Base-by-base conservation (phyloP, 176 grass and related monocot genomes). In the Pharus latifolius region DNA sequence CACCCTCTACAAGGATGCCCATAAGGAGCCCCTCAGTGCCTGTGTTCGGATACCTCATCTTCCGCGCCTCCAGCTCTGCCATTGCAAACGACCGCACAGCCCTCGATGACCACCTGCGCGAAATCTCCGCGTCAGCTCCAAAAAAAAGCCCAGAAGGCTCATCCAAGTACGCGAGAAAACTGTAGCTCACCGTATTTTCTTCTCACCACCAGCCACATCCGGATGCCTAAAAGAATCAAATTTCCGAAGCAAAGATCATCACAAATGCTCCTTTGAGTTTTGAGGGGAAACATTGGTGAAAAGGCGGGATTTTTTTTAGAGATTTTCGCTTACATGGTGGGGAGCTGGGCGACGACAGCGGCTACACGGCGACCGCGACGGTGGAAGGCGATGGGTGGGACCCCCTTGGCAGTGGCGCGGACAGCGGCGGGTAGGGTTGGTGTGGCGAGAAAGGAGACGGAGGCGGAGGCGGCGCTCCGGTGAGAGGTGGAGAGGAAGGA, bases 1-100 rank as follows among this genome's bases (percentile, higher is more conserved):
- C 55, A 99, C 95, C 95, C 74, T 99, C 90, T 3, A 84, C 81
- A 62, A 99, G 91, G 55, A 93, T 78, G 53, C 90, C 95, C 84
- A 99, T 89, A 44, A 99, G 90, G 50, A 99, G 82, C 13, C 70
- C 75, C 60, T 99, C 87, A 0, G 95, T 91, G 27, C 84, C 87
- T 7, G 87, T 88, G 57, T 86, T 79, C 19, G 87, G 75, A 40
- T 92, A 89, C 59, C 83, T 91, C 57, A 94, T 87, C 69, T 91
- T 91, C 51, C 87, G 56, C 16, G 95, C 95, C 64, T 99, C 87
- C 63, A 94, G 48, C 41, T 99, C 95, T 3, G 67, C 84, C 84
- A 99, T 80, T n/a, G 69, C 65, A 70, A 99, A 93, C 34, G 90
- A 88, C 47, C 91, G 81, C 70, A 99, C 74, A 12, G 82, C 81